Evolutionary conservation across 345 rosid genomes (phyloP), one percentile per base, ranked within the genome.

Genomic region (Murraya paniculata): DNA sequence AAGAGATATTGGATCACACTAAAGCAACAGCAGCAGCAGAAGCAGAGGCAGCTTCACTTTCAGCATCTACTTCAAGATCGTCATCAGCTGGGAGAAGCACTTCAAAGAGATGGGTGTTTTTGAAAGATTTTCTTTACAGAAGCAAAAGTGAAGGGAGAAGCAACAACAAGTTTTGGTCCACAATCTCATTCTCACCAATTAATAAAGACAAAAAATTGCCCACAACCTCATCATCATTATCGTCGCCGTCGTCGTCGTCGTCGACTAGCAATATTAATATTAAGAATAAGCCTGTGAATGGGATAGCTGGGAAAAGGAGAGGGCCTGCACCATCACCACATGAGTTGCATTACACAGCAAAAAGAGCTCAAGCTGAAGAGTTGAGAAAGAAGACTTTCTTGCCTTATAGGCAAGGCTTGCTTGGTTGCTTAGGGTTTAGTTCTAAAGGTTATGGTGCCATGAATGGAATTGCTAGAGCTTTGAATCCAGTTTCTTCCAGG

Each of bases 61-160:
- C 97, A 0, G 94, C 91, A 21, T 88, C 97, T 2, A 87, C 97
- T n/a, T 93, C 98, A 0, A 80, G 99, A 78, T 91, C 97, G 50
- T 91, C 95, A 1, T 93, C 97, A 14, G 91, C 94, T 50, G 97
- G 99, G 0, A 89, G 99, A 82, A 96, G 93, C 89, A 45, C 57
- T n/a, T 96, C 99, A 3, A 93, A 87, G 88, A 87, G 93, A 66
- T 96, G 98, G 99, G 92, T 92, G 7, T 96, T 96, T 21, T 75
- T 96, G 45, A 95, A 96, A 66, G 99, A 96, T 83, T 88, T 94
- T 76, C 83, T 96, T 16, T 89, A 90, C 6, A 78, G 98, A 69
- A 96, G 99, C 88, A 96, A 96, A 79, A 89, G 92, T 77, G 99
- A 96, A 89, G 99, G 99, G 28, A 89, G 98, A 36, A 91, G 90